Evolutionary conservation across 345 rosid genomes (phyloP), one percentile per base, ranked within the genome.

Genomic region (Hibiscus mutabilis): DNA sequence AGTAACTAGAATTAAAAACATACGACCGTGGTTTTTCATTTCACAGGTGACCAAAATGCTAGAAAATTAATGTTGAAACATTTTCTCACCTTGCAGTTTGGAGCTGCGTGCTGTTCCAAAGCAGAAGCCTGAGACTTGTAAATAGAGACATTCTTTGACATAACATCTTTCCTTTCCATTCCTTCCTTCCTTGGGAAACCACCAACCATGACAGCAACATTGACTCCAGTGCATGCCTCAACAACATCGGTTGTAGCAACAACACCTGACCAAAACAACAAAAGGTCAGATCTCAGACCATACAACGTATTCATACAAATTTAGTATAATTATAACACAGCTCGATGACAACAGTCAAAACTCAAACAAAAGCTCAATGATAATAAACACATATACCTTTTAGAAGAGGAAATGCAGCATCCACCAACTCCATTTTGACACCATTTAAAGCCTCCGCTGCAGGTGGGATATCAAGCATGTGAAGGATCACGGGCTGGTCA

Each of bases 101-200:
- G 85, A 82, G 96, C 97, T 0, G 99, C 97, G 64, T 89, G 86
- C 81, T 85, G 85, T 80, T 95, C 99, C 42, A 95, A 81, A 40
- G 97, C 97, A 71, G 98, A 84, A 77, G 99, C 99, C 84, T 95
- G 99, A 55, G 96, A 81, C 85, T 90, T 92, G 94, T 95, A 92
- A 35, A 95, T 95, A 7, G 99, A 95, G 47, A 95, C 98, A 57
- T 95, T 95, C 80, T 89, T 95, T 2, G 97, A 78, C 99, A 95
- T 95, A 31, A 95, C 99, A 84, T 95, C 99, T 80, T 95, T 95
- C 77, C 99, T 90, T 79, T 95, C 99, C 99, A 95, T 95, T 40
- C 99, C 99, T 84, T 95, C 99, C 72, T 95, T 95, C 76, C 99
- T 87, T 0, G 98, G 99, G 87, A 95, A 95, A 22, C 99, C 99